phyloP scores from a whole-genome alignment of 164 flowering plant genomes.

The Euptelea pleiosperma region DNA sequence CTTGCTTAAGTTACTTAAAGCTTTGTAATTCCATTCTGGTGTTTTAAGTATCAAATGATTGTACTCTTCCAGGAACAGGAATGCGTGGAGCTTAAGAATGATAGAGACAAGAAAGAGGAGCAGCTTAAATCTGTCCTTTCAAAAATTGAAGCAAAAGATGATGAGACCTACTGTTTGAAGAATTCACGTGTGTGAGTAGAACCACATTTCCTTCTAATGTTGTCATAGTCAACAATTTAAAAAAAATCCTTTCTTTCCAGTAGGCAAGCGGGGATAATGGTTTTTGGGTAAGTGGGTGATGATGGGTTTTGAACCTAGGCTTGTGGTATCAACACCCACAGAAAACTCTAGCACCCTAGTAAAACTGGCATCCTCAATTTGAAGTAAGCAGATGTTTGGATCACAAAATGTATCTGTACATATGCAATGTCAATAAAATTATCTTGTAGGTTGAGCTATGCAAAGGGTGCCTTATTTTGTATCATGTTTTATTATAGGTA shows the following conservation, averaged over 20 bases:
- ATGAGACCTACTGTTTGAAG: constrained; percentile 16
- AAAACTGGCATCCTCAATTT: no score
- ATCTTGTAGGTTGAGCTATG: no score
- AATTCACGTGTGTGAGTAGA: constrained; percentile 36
- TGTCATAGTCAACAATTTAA: not conserved
- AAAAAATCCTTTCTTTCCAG: not conserved
- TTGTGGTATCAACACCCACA: no score
- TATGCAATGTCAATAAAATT: no score
- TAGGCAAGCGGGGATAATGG: not conserved
- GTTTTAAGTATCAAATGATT: constrained; percentile 12
- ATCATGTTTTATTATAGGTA: no score
- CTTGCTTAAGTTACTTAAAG: not conserved
- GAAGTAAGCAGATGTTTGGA: no score
- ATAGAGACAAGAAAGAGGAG: constrained; percentile 44
- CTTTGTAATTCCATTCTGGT: not conserved
- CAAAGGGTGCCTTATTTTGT: no score
- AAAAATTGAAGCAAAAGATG: constrained; percentile 28
- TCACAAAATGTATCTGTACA: no score
- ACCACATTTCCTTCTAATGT: not conserved
- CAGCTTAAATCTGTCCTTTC: constrained; percentile 35
- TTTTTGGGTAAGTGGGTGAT: no score
- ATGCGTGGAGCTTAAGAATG: constrained; percentile 50
- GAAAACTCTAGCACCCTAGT: no score
- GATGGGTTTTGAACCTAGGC: no score
- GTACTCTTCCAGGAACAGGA: constrained; percentile 53